Evolutionary conservation across 495 filamentous ascomycete genomes (phyloP), one percentile per base, ranked within the genome.

Genomic region (Daldinia grandis): DNA sequence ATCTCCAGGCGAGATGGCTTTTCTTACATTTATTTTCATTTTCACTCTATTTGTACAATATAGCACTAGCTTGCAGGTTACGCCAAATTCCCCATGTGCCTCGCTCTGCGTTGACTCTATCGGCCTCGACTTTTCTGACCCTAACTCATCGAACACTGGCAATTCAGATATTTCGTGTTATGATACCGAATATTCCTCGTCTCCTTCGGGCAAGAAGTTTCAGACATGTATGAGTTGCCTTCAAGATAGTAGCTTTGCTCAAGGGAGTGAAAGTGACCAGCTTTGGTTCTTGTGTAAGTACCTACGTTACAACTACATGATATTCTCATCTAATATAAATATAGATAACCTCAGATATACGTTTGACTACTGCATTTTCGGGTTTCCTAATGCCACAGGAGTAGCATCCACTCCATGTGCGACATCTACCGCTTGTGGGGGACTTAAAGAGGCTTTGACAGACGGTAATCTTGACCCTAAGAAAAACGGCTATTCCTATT

Each of bases 281-380:
- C 76, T 75, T 59, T 85, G 82, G 84, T 86, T 85, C 64, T 70
- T 86, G 12, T 86, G 84, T 86, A 76, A 78, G 84, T 76, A 1
- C n/a, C n/a, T n/a, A n/a, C 5, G 47, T 40, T 8, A 0, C 8
- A 38, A 2, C 15, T 17, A 44, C 44, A 10, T 37, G 5, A 19
- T 37, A 27, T 42, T 12, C 24, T 37, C 6, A 37, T 72, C 74
- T 80, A 25, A 80, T 69, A 38, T 35, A 6, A 28, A 4, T 5
- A 7, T 9, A 85, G 83, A 84, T 57, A 85, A 85, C 69, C 64
- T 83, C 27, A 72, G 83, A 74, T 84, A 84, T 62, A 71, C 77
- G 9, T 73, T 82, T 27, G 69, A 80, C 21, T 82, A 81, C 55
- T 85, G 83, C 59, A 63, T 84, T 40, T 82, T 84, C 64, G 80